Evolutionary conservation across 352 stramenopile genomes (phyloP), one percentile per base, ranked within the genome.

Genomic region (Phytophthora hybrid): DNA sequence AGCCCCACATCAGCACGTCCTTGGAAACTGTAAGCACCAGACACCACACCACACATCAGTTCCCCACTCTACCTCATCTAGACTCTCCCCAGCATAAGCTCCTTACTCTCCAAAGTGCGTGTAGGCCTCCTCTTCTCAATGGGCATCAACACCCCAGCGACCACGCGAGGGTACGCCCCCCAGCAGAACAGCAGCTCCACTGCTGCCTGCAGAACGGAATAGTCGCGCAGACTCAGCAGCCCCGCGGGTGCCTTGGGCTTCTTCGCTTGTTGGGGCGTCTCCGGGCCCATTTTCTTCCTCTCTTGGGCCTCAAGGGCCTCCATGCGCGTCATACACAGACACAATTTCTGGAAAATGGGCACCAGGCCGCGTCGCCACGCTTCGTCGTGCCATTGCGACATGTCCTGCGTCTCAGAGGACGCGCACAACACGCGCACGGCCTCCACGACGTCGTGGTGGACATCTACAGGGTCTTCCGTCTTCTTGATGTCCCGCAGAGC

Each of bases 221-320:
- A 95, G 71, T 97, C 90, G 3, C 88, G 84, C 34, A 97, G 74
- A 80, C 90, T 97, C 31, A 97, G 74, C 49, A 97, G 76, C 53
- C 87, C 87, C 3, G 72, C 75, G 5, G 90, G 88, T 18, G 88
- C 88, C 44, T 76, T 78, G 6, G 83, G 83, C 41, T 63, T 78
- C 26, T 78, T 63, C 13, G 32, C 73, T 59, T 72, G 56, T 37
- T 26, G 54, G 4, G 58, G 4, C 10, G 41, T 72, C 63, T 32
- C 18, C 47, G 60, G 57, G 0, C 37, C 29, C 52, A 66, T 57
- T 55, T 63, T 16, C 26, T 69, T 51, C 29, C 31, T 73, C 54
- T 78, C 31, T 21, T 78, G 59, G 1, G 26, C 39, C 61, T 90
- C 85, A 18, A 83, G n/a, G 31, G 74, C 57, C 18, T 90, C 78